These are phyloP conservation scores for Tolypocladium tundrense DNA, from an alignment of 2,329 filamentous ascomycete genomes.

Conservation along the genomic window DNA sequence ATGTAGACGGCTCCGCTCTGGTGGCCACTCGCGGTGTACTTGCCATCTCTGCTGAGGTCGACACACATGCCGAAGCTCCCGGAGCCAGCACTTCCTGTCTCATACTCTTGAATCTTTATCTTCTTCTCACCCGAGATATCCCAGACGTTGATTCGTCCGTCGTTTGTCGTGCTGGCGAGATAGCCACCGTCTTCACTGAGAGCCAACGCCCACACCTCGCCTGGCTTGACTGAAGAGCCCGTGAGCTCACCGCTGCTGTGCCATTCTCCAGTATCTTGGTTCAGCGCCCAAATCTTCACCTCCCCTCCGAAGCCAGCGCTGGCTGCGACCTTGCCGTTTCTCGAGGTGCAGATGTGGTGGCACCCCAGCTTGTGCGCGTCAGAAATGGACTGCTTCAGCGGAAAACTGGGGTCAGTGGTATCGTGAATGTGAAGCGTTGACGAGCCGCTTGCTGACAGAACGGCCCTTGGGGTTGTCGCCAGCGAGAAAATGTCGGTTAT, in stretches of 20 bases:
- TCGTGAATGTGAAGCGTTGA: slow-evolving; percentile 74
- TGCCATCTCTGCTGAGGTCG: slow-evolving; percentile 69
- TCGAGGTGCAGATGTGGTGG: slow-evolving; percentile 72
- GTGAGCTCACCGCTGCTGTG: slow-evolving; percentile 28
- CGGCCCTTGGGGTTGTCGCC: slow-evolving; percentile 59
- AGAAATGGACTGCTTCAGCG: slow-evolving; percentile 68
- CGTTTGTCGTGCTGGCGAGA: slow-evolving; percentile 77
- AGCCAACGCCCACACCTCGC: slow-evolving; percentile 79
- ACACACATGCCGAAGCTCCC: slow-evolving; percentile 87
- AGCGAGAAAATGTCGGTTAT: slow-evolving; percentile 76
- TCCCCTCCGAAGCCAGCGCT: slow-evolving; percentile 86
- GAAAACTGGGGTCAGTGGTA: slow-evolving; percentile 60
- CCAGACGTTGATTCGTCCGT: slow-evolving; percentile 86
- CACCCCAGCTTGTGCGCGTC: slow-evolving; percentile 80
- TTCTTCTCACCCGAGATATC: slow-evolving; percentile 47
- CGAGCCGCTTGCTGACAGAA: slow-evolving; percentile 78
- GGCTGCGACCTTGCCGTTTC: slow-evolving; percentile 60
- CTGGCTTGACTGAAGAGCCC: slow-evolving; percentile 41
- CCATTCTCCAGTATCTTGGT: slow-evolving; percentile 47
- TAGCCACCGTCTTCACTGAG: slow-evolving; percentile 76
- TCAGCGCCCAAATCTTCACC: slow-evolving; percentile 68
- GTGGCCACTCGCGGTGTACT: slow-evolving; percentile 82
- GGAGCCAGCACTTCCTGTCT: slow-evolving; percentile 60
- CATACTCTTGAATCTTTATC: slow-evolving; percentile 68
- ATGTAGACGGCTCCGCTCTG: slow-evolving; percentile 88